Evolutionary conservation across 2,329 filamentous ascomycete species (phyloP), one percentile per base, ranked within the genome.

Genomic region (Neospermospora avenae): DNA sequence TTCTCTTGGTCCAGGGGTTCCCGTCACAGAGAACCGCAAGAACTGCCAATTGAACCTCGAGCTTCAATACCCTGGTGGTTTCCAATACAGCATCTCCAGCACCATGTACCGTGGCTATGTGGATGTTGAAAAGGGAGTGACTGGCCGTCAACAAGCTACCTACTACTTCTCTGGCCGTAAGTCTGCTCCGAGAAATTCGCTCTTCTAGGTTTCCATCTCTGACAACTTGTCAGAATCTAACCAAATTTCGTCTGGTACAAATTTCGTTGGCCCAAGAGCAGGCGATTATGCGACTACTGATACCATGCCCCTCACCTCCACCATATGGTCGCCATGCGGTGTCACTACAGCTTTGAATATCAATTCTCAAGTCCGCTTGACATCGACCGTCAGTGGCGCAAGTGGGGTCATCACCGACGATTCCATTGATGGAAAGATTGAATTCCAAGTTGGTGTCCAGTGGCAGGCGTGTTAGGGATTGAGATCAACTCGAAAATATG

Each of bases 41-140:
- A 55, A 51, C 45, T 55, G 58, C 44, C 58, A 60, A 18, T 25
- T 60, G n/a, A 51, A 51, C 48, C 18, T 51, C 31, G 48, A 51
- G 48, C 48, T 51, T 18, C 48, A 51, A 28, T 51, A 51, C 7
- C 48, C 48, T 13, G 48, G 48, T 22, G 48, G 48, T 37, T 51
- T 51, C 18, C 48, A 51, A 35, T 51, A 51, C 20, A 51, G 48
- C 28, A 51, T 51, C 34, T 31, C 34, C 48, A 51, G 48, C 48
- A 51, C 48, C 48, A 51, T 51, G 48, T 51, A 37, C 10, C 48
- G 48, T 11, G 48, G 48, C 7, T 51, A 51, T 18, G 48, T 51
- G 5, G 48, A 51, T 51, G 48, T 51, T 6, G 48, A 51, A 5
- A 51, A 51, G 31, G 48, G 48, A 37, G 48, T 51, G 10, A 51